A percentile compares a stretch with the other conserved stretches of the same genome.
Conservation (phyloP, 176 grass and related monocot genomes). For the Hordeum marinum region DNA sequence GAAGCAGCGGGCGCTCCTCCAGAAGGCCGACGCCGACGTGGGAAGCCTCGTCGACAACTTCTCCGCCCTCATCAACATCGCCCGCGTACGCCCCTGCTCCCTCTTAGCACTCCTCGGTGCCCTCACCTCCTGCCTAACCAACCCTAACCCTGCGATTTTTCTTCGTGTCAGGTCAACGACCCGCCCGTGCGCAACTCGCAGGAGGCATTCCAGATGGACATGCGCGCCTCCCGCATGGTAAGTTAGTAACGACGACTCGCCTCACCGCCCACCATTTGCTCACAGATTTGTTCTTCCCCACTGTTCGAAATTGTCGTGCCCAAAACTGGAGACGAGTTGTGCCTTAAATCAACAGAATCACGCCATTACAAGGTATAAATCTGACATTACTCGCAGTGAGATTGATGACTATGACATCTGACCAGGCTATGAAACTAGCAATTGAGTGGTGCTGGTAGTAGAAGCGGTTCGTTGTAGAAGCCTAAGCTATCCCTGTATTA, state of each 20-base stretch:
- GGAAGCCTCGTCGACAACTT: constrained; percentile 77
- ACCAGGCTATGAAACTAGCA: not conserved
- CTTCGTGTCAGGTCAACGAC: constrained; percentile 61
- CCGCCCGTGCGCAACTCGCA: constrained; percentile 80
- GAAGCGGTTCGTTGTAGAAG: too few relatives aligned
- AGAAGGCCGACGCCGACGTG: constrained; percentile 65
- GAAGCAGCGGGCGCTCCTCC: constrained; percentile 80
- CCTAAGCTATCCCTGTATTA: not conserved
- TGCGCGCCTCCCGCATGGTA: constrained; percentile 49
- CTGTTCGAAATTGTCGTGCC: not conserved
- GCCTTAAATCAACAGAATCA: not conserved
- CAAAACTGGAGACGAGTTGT: not conserved
- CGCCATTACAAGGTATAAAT: not conserved
- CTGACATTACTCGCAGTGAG: not conserved
- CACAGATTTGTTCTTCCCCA: not conserved
- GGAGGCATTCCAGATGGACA: constrained; percentile 83
- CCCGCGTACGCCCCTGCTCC: constrained; percentile 39
- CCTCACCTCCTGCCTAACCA: not conserved
- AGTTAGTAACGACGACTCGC: too few relatives aligned
- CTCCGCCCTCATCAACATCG: constrained; percentile 58
- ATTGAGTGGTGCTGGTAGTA: not conserved
- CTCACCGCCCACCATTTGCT: not conserved
- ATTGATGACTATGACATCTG: not conserved
- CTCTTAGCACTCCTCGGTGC: not conserved
- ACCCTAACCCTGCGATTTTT: not conserved